Conservation (phyloP, 1,284 basidiomycete genomes). For the Ustilago sp. region DNA sequence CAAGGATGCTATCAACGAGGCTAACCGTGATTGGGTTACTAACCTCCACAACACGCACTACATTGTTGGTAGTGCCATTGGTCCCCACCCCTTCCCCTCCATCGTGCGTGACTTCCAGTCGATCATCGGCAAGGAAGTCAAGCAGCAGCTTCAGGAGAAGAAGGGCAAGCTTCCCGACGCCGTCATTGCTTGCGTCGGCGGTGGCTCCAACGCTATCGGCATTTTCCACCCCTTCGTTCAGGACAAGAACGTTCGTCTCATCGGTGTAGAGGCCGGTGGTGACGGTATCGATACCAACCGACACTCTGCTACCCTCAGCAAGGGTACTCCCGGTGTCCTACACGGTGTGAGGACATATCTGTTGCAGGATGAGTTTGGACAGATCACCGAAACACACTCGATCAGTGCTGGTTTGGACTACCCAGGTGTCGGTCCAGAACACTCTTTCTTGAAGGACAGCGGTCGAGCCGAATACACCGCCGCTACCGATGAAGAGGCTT, state of each 20-base stretch:
- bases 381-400: constrained; percentile 96
- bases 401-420: constrained; percentile 87
- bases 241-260: constrained; percentile 61
- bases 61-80: constrained; percentile 95
- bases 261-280: constrained; percentile 68
- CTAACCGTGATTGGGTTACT: constrained; percentile 88
- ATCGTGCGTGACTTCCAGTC: constrained; percentile 98
- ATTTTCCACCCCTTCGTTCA: constrained; percentile 64
- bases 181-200: constrained; percentile 96
- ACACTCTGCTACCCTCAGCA: constrained; percentile 91
- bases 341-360: constrained; percentile 97
- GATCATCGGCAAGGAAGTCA: constrained; percentile 95
- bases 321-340: constrained; percentile 91
- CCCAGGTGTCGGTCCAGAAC: constrained; percentile 90
- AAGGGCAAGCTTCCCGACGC: constrained; percentile 90
- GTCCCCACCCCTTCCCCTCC: constrained; percentile 98
- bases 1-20: constrained; percentile 80
- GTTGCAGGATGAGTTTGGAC: constrained; percentile 86
- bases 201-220: constrained; percentile 97
- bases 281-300: constrained; percentile 86
- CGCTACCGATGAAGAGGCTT: constrained; percentile 92
- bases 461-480: constrained; percentile 91
- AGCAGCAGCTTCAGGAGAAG: constrained; percentile 81
- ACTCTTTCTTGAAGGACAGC: constrained; percentile 94
- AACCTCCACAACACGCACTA: constrained; percentile 90